These are phyloP conservation scores for Vitellaria paradoxa DNA, from an alignment of 179 eudicot genomes.

Conservation along the genomic window DNA sequence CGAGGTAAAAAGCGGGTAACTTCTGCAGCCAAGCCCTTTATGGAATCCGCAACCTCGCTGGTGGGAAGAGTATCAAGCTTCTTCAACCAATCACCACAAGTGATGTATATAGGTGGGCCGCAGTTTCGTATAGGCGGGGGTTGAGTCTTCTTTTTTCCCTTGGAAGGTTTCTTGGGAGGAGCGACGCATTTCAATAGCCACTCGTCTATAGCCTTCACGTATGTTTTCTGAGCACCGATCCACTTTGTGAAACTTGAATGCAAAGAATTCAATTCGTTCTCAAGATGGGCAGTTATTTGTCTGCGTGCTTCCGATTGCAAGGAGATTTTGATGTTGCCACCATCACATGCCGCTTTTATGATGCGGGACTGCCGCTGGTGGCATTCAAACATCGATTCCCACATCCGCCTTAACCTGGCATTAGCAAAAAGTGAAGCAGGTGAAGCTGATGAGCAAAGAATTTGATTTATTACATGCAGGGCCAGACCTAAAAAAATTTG, in stretches of 20 bases:
- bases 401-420: conserved; percentile 80
- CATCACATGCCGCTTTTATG: conserved; percentile 41
- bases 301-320: conserved; percentile 61
- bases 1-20: conserved; percentile 58
- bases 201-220: conserved; percentile 56
- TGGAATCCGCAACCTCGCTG: conserved; percentile 46
- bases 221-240: conserved; percentile 63
- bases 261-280: conserved; percentile 43
- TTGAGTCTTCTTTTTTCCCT: conserved; percentile 35
- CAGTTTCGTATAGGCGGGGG: conserved; percentile 31
- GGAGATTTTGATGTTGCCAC: conserved; percentile 40
- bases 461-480: not conserved
- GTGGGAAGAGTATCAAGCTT: conserved; percentile 43
- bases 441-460: conserved; percentile 3
- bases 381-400: conserved; percentile 88
- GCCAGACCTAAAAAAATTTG: too few species aligned
- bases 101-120: conserved; percentile 84
- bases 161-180: conserved; percentile 40
- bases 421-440: not conserved
- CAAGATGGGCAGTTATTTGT: conserved; percentile 42
- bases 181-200: conserved; percentile 80
- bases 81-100: conserved; percentile 76
- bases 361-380: conserved; percentile 71
- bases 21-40: conserved; percentile 58
- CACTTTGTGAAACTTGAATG: conserved; percentile 70